Evolutionary conservation across 2,329 filamentous ascomycete genomes (phyloP).

Genomic region (Blumeriella jaapii): DNA sequence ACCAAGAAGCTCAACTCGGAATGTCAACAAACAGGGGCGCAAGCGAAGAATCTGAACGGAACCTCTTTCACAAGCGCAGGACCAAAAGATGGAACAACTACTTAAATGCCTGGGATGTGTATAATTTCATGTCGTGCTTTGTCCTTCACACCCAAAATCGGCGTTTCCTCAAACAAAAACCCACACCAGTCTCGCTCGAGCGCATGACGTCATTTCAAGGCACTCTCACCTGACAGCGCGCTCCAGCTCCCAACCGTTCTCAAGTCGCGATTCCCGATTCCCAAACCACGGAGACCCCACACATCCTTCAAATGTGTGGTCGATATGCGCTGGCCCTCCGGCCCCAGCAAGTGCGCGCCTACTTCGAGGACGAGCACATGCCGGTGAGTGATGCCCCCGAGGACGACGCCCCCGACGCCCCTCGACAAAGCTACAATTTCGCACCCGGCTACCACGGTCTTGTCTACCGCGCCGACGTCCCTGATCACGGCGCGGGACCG

Average conservation of each 20-base stretch:
- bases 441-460: slow-evolving; percentile 77
- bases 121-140: too few species aligned
- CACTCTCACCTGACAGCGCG: too few species aligned
- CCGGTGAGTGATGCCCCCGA: slow-evolving; percentile 58
- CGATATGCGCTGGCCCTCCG: slow-evolving; percentile 32
- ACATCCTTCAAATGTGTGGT: slow-evolving; percentile 24
- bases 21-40: too few species aligned
- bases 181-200: too few species aligned
- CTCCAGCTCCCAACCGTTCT: neutral
- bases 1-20: too few species aligned
- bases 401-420: slow-evolving; percentile 47
- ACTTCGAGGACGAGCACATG: slow-evolving; percentile 65
- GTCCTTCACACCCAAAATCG: too few species aligned
- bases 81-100: too few species aligned
- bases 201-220: too few species aligned
- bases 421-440: slow-evolving; percentile 80
- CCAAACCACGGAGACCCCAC: neutral
- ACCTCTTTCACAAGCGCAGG: too few species aligned
- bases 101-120: too few species aligned
- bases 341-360: slow-evolving; percentile 61
- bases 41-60: too few species aligned
- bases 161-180: too few species aligned
- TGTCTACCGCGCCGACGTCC: slow-evolving; percentile 69
- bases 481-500: slow-evolving; percentile 45
- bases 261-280: neutral